Evolutionary conservation across 176 grass and related monocot genomes (phyloP).

Genomic region (Triticum timopheevii): DNA sequence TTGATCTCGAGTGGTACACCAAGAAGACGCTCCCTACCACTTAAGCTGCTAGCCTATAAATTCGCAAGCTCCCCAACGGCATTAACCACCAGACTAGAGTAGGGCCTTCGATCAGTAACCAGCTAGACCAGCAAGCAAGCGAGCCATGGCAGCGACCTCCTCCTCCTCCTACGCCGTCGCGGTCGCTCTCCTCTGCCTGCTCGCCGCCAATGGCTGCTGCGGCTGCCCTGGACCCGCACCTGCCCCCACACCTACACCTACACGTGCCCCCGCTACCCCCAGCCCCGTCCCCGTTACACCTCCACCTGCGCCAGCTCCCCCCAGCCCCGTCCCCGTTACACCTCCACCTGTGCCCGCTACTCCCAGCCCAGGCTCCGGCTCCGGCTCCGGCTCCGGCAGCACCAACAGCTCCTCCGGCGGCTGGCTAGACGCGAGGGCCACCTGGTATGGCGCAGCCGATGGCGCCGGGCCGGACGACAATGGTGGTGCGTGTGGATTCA

Average conservation of each 20-base stretch:
- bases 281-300: no score
- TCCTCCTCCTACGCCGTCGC: no score
- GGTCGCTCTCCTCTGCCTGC: no score
- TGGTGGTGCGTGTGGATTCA: conserved; percentile 46
- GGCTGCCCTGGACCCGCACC: no score
- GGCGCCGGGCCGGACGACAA: no score
- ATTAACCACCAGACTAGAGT: background rate
- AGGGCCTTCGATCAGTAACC: background rate
- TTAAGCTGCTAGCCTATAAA: background rate
- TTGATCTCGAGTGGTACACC: background rate
- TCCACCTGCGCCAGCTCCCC: background rate
- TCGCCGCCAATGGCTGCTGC: no score
- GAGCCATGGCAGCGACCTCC: background rate
- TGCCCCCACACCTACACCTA: no score
- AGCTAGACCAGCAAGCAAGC: background rate
- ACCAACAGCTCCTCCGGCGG: background rate
- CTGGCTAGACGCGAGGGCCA: background rate
- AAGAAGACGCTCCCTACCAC: background rate
- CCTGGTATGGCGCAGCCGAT: background rate
- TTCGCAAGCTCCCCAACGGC: background rate
- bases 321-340: background rate
- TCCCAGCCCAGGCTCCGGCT: background rate
- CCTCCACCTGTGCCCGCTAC: background rate
- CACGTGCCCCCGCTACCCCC: no score
- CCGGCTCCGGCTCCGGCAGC: background rate